These are phyloP conservation scores for Saccharomyces pastorianus DNA, from an alignment of 1,139 yeast species.

Conservation along the genomic window DNA sequence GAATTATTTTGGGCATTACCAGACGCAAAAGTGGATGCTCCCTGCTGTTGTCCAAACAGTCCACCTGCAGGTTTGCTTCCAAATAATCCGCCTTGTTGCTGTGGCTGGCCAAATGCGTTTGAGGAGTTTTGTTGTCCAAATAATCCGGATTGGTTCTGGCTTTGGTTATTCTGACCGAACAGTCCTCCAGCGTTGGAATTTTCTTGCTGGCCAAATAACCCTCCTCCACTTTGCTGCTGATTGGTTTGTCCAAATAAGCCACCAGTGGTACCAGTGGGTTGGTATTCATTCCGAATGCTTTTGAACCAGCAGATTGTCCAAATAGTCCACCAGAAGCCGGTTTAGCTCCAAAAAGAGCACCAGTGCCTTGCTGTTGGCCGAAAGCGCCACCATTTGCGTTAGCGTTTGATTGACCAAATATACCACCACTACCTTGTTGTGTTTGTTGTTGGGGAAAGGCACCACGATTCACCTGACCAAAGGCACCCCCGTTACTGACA, in stretches of 20 bases:
- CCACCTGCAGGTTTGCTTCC: constrained; percentile 7
- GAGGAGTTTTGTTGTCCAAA: constrained; percentile 27
- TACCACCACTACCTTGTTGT: constrained; percentile 11
- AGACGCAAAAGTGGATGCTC: neutral
- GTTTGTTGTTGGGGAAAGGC: constrained; percentile 18
- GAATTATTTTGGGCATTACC: constrained; percentile 27
- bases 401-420: constrained; percentile 18
- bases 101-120: constrained; percentile 31
- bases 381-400: constrained; percentile 14
- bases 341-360: constrained; percentile 31
- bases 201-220: constrained; percentile 15
- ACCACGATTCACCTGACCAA: constrained; percentile 27
- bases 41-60: constrained; percentile 10
- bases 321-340: constrained; percentile 31
- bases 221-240: constrained; percentile 20
- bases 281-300: constrained; percentile 29
- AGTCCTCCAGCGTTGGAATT: constrained; percentile 21
- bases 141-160: constrained; percentile 21
- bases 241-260: constrained; percentile 33
- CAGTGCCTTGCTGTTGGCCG: constrained; percentile 8
- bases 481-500: constrained; percentile 3
- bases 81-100: constrained; percentile 7
- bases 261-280: constrained; percentile 14
- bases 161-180: constrained; percentile 27
- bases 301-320: constrained; percentile 22